Evolutionary conservation across 2,329 filamentous ascomycete species (phyloP), one percentile per base, ranked within the genome.

Genomic region (Paracoccidioides brasiliensis): DNA sequence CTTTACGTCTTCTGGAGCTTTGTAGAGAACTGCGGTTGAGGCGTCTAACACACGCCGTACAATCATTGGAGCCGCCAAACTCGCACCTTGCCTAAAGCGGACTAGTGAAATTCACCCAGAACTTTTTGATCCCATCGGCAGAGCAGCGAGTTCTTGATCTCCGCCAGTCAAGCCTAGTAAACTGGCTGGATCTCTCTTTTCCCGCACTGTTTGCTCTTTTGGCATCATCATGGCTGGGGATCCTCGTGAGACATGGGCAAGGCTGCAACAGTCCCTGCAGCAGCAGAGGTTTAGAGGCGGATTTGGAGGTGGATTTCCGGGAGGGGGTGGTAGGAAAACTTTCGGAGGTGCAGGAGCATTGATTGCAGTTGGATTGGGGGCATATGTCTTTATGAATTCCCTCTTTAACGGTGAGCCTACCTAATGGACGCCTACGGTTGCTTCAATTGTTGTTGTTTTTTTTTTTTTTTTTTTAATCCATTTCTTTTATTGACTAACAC

Each of bases 241-340:
- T 67, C 83, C 83, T 53, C 78, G 80, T 67, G 82, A 87, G 69
- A 78, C 82, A 64, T 86, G 82, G 79, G 76, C 78, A 70, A 78
- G 78, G 64, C 74, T 88, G 62, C 82, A 84, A 72, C 77, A 77
- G 65, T 79, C 81, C 59, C 75, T 84, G 62, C 76, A 79, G 66
- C 76, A 77, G 61, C 73, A 77, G 64, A 70, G 71, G 56, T 71
- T 72, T 59, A 74, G 76, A 61, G 77, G 46, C 15, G 46, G 79
- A 54, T 68, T 72, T 58, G 75, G 76, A 53, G 72, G 76, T 54
- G 72, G 78, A 59, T 69, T 80, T 48, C 72, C 80, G 46, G 76
- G 78, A 58, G 80, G 80, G 61, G 68, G 79, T 60, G 79, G 73
- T 56, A 52, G 7, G 33, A 50, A 28, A 50, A 32, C 74, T 53